These are phyloP conservation scores for Kuraishia ogatae DNA, from an alignment of 805 yeast genomes.

Conservation along the genomic window DNA sequence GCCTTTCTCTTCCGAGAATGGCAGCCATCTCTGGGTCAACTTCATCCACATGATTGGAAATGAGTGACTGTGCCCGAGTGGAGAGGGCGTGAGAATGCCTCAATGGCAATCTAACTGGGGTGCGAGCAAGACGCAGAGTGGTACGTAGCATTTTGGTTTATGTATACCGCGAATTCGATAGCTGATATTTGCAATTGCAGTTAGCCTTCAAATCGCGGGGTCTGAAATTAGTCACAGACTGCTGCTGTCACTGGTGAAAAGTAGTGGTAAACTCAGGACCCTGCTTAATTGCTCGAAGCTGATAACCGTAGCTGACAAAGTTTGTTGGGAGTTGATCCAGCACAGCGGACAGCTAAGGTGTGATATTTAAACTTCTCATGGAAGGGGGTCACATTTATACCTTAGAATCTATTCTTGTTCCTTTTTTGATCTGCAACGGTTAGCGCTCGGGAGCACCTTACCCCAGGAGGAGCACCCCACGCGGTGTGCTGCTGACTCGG, in stretches of 20 bases:
- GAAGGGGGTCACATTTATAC: too few relatives aligned
- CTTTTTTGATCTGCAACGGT: too few relatives aligned
- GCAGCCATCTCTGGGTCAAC: slow-evolving; percentile 81
- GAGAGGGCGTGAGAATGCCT: slow-evolving; percentile 1
- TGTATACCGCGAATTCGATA: not conserved
- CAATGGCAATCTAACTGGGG: not conserved
- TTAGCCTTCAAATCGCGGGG: not conserved
- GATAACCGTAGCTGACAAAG: too few relatives aligned
- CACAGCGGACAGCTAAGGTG: too few relatives aligned
- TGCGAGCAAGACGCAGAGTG: not conserved
- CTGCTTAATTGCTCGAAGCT: not conserved
- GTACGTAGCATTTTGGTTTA: not conserved
- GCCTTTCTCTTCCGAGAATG: slow-evolving; percentile 68
- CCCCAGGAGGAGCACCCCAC: not conserved
- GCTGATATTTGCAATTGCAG: not conserved
- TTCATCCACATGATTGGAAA: slow-evolving; percentile 55
- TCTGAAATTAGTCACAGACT: not conserved
- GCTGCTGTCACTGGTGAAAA: not conserved
- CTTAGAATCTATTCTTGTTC: too few relatives aligned
- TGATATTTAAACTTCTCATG: too few relatives aligned
- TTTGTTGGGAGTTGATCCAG: too few relatives aligned
- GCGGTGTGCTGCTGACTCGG: not conserved
- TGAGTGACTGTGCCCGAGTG: slow-evolving; percentile 19
- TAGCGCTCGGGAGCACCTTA: too few relatives aligned
- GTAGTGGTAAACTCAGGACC: not conserved